phyloP scores from a whole-genome alignment of 1,284 basidiomycete species.

The Cryptococcus sp. region DNA sequence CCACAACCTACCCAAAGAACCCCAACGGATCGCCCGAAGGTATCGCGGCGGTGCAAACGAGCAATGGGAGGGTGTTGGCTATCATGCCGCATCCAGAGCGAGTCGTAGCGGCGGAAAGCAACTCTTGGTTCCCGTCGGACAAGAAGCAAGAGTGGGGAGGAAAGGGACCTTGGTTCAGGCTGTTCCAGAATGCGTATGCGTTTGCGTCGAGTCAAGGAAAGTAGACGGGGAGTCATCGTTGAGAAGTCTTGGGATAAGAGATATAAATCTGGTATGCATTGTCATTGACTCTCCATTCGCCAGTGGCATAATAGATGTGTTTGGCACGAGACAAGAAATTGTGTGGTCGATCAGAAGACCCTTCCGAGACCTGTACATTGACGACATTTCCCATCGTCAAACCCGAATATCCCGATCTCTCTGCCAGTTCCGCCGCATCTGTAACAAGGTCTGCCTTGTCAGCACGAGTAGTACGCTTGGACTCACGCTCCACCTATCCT shows the following conservation, averaged over 20 bases:
- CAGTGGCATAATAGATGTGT: too few species aligned
- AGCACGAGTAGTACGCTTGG: not conserved
- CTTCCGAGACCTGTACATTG: slow-evolving; percentile 36
- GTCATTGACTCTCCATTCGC: too few species aligned
- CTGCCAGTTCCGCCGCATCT: slow-evolving; percentile 35
- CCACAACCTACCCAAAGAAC: slow-evolving; percentile 81
- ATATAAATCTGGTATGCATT: too few species aligned
- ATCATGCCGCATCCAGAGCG: slow-evolving; percentile 96
- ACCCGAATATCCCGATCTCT: slow-evolving; percentile 34
- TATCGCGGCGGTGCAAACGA: slow-evolving; percentile 81
- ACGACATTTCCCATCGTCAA: slow-evolving; percentile 35
- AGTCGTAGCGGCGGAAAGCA: slow-evolving; percentile 67
- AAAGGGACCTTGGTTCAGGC: slow-evolving; percentile 87
- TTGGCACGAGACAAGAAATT: too few species aligned
- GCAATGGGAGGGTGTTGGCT: slow-evolving; percentile 79
- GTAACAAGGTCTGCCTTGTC: slow-evolving; percentile 23
- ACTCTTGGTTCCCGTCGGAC: slow-evolving; percentile 74
- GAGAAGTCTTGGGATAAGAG: too few species aligned
- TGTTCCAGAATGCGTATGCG: slow-evolving; percentile 80
- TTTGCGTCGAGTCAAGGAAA: slow-evolving; percentile 35
- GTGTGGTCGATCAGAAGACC: slow-evolving; percentile 23
- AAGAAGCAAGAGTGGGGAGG: slow-evolving; percentile 55
- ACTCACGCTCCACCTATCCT: slow-evolving; percentile 42
- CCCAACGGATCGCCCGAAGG: slow-evolving; percentile 88
- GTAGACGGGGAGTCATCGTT: too few species aligned